Evolutionary conservation across 345 rosid species (phyloP), one percentile per base, ranked within the genome.

Genomic region (Corchorus capsularis): DNA sequence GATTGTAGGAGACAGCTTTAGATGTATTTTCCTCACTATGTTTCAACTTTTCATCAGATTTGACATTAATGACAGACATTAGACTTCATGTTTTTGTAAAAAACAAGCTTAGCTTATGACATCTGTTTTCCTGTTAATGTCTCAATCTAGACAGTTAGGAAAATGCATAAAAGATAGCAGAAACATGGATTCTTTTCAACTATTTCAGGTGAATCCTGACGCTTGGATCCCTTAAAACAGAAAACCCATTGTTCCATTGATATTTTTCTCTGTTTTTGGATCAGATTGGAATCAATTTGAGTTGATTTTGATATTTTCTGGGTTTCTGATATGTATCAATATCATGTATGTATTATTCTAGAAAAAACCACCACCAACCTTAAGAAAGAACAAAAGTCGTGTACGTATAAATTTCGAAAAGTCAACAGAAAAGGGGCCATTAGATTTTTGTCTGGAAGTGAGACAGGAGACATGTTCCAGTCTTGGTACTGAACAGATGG

Each of bases 1-100:
- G 64, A 69, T 46, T 35, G 71, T 77, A 3, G 74, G 79, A 27
- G 76, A 67, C 34, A 61, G 53, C n/a, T 69, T 47, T 47, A 62
- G 32, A 54, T 9, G 37, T 37, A 35, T 69, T 54, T 54, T 67
- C 45, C 65, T 8, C 10, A 7, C 10, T 69, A 16, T 69, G 60
- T 52, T 41, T 69, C 49, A 27, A 49, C 15, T 32, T 12, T 49
- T 19, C 15, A n/a, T 63, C 15, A 19, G 20, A 39, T 63, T 39
- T 41, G 46, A 52, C 60, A 27, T 49, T 32, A 27, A 32, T 52
- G 16, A 34, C 34, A 34, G 46, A 8, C 60, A 16, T 32, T 6
- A 39, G 43, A 39, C 17, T 66, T 15, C 22, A 46, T 66, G 54
- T 52, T 5, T 43, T 50, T 49, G 72, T 69, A 69, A 69, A 20